Evolutionary conservation across 164 flowering plant species (phyloP), one percentile per base, ranked within the genome.

Genomic region (Chimonanthus salicifolius): DNA sequence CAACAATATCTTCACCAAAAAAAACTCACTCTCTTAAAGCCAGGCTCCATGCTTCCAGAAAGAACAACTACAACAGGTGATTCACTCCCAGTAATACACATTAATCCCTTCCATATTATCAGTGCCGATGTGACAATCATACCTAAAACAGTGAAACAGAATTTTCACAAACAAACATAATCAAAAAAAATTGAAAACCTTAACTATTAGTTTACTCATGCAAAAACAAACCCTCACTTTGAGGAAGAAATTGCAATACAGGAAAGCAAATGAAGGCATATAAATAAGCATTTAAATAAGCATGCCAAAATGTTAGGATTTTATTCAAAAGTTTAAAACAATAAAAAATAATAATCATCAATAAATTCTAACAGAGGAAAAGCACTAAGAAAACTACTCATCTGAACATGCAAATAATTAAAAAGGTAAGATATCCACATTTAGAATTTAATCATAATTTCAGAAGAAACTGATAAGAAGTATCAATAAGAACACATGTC

Each of bases 41-140:
- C 96, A 70, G 93, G 92, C 79, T 91, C 96, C 96, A 91, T 91
- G 77, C 96, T 89, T 74, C 86, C 96, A 71, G 93, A 91, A 33
- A 91, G 88, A 73, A 89, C 96, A 63, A 91, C 96, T 47, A 88
- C 96, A 73, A 91, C 93, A 77, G 90, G 93, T 49, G 93, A 91
- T 78, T 91, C 96, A 75, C 93, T 91, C 16, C 96, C 93, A 75
- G 93, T 89, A 58, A 88, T 47, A 75, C 96, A 91, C 86, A 91
- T 87, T 81, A 91, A 83, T 4, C 83, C 86, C 79, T 91, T 91
- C 93, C 96, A 91, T 84, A 91, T 89, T 75, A 91, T 89, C 44
- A 91, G 74, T 1, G 96, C 96, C 62, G 90, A 88, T 16, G 96
- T 88, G 9, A 91, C 93, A 64, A 91, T 88, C 89, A 89, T 83